Evolutionary conservation across 192 early-diverging fungal species (phyloP), one percentile per base, ranked within the genome.

Genomic region (Umbelopsis isabellina): DNA sequence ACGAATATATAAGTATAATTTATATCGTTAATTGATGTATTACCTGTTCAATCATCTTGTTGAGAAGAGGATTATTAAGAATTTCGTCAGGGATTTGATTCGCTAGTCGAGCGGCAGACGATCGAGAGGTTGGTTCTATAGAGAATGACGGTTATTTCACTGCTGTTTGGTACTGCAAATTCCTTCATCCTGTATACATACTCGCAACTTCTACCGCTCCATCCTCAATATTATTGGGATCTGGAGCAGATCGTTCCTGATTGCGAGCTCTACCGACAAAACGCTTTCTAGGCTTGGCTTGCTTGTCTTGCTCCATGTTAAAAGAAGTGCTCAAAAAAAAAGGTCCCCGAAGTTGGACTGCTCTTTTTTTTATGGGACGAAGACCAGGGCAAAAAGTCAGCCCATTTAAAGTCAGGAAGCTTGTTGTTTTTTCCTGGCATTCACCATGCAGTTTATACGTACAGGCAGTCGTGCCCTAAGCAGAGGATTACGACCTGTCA

Each of bases 61-160:
- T 97, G 21, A 99, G 83, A 45, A 85, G 76, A 49, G 81, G 76
- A 70, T 99, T 89, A 64, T 91, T 86, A 18, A 96, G 79, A 46
- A 99, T 96, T 20, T 91, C 90, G 8, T 89, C 84, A 5, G 97
- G 96, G 48, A 98, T 86, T 65, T 93, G 92, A 74, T 93, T 92
- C 21, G 82, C 88, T 35, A 90, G 70, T 53, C 88, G 52, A 23
- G 37, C 52, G 18, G 50, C 46, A 35, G 52, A 68, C 13, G 52
- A 48, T 76, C 68, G 79, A 70, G 58, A 72, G 50, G 52, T 27
- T 61, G 75, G 65, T 68, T 67, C 69, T 53, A 30, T 2, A 61
- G 27, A 45, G 11, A 61, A 50, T 22, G 30, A 45, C 44, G 23
- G 18, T 20, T 49, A 48, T 45, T n/a, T 67, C 33, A 35, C 44